These are phyloP conservation scores for Wallacemonas sp. DNA, from an alignment of 208 protist genomes.

Conservation along the genomic window DNA sequence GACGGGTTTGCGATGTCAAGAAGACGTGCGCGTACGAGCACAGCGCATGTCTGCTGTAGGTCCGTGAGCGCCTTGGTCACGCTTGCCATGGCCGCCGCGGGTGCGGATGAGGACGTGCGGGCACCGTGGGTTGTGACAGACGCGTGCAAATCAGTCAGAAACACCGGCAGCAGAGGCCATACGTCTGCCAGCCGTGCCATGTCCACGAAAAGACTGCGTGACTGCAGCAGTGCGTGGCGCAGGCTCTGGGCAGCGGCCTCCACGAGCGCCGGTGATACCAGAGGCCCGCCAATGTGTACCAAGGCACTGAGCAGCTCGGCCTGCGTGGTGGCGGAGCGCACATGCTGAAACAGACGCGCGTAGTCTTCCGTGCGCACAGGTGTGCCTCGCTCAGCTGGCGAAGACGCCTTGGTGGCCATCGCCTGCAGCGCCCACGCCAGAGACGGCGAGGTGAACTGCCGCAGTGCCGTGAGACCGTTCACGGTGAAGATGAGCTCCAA, in stretches of 20 bases:
- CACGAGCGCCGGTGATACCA: slow-evolving; percentile 20
- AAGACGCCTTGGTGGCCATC: slow-evolving; percentile 7
- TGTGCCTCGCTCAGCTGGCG: background rate
- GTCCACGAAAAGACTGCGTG: slow-evolving; percentile 40
- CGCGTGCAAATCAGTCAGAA: slow-evolving; percentile 12
- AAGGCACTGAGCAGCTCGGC: slow-evolving; percentile 36
- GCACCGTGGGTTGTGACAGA: background rate
- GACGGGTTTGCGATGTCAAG: slow-evolving; percentile 34
- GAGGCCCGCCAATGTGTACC: slow-evolving; percentile 25
- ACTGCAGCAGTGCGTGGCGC: slow-evolving; percentile 11
- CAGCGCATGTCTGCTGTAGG: slow-evolving; percentile 7
- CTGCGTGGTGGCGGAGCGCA: slow-evolving; percentile 39
- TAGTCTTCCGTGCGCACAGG: background rate
- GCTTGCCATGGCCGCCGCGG: background rate
- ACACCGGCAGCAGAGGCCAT: slow-evolving; percentile 19
- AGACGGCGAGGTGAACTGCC: slow-evolving; percentile 49
- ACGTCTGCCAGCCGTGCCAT: slow-evolving; percentile 25
- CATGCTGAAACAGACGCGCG: background rate
- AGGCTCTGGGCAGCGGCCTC: slow-evolving; percentile 11
- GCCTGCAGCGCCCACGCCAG: slow-evolving; percentile 27
- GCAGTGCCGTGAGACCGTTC: slow-evolving; percentile 48
- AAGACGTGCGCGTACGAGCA: slow-evolving; percentile 27
- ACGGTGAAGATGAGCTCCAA: slow-evolving; percentile 53
- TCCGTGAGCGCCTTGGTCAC: slow-evolving; percentile 15
- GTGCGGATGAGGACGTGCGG: background rate